Percentiles rank a stretch among this genome's conserved stretches.
Conservation (phyloP, 495 filamentous ascomycete species). For the Parathielavia hyrcaniae region DNA sequence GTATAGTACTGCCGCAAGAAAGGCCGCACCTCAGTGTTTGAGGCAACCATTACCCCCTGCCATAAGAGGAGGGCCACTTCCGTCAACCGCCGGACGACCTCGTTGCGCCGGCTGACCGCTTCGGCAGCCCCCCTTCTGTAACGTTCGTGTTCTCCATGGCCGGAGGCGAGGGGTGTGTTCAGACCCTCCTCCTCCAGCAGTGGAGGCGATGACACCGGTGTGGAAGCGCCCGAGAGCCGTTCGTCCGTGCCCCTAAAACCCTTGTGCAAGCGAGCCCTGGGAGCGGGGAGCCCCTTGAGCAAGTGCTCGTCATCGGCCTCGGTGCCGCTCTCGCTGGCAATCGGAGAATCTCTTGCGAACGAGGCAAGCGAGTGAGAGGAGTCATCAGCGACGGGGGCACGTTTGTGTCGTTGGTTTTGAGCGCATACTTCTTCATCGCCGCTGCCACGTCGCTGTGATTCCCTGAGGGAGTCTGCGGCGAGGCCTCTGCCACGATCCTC, state of each 20-base stretch:
- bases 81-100: constrained; percentile 39
- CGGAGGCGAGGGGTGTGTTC: constrained; percentile 17
- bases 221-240: constrained; percentile 43
- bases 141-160: constrained; percentile 22
- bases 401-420: too few relatives aligned
- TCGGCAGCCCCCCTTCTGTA: constrained; percentile 32
- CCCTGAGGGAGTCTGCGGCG: too few relatives aligned
- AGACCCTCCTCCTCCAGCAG: constrained; percentile 51
- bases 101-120: constrained; percentile 38
- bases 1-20: constrained; percentile 30
- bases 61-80: constrained; percentile 42
- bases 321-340: constrained; percentile 78
- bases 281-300: constrained; percentile 73
- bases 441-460: too few relatives aligned
- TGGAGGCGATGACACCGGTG: constrained; percentile 55
- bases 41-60: constrained; percentile 36
- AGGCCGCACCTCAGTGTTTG: constrained; percentile 30
- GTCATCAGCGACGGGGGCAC: too few relatives aligned
- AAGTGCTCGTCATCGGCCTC: constrained; percentile 86
- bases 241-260: constrained; percentile 57
- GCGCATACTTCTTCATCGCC: too few relatives aligned
- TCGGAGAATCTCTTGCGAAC: constrained; percentile 43
- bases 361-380: constrained; percentile 16
- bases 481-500: too few relatives aligned
- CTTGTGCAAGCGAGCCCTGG: constrained; percentile 63